phyloP scores from a whole-genome alignment of 1,284 basidiomycete genomes.

The Schizophyllum commune region DNA sequence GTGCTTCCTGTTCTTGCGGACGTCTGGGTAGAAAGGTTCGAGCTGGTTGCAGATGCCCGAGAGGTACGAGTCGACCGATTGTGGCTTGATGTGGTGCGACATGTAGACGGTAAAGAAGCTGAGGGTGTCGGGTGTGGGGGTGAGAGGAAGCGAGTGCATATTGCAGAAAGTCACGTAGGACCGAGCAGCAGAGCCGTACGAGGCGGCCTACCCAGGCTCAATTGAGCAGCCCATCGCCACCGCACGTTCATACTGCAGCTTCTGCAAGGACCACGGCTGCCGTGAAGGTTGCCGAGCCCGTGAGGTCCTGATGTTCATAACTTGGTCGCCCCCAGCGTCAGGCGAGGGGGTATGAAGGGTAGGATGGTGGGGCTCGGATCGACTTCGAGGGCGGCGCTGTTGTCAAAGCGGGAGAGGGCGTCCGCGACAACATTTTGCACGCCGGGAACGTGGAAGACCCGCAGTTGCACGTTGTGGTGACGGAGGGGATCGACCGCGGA shows the following conservation, averaged over 20 bases:
- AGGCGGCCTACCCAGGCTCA: conserved; percentile 17
- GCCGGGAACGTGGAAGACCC: conserved; percentile 3
- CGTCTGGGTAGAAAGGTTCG: conserved; percentile 27
- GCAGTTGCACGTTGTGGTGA: conserved; percentile 8
- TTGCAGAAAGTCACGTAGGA: conserved; percentile 31
- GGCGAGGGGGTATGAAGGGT: conserved; percentile 20
- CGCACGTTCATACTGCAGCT: conserved; percentile 22
- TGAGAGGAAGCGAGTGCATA: conserved; percentile 22
- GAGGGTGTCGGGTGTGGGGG: conserved; percentile 27
- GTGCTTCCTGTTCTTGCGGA: conserved; percentile 16
- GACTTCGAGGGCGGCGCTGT: conserved; percentile 3
- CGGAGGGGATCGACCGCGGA: conserved; percentile 21
- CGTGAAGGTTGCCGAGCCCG: conserved; percentile 19
- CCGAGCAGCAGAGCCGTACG: conserved; percentile 27
- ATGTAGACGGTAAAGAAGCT: conserved; percentile 30
- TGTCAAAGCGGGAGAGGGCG: conserved; percentile 4
- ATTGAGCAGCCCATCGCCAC: conserved; percentile 25
- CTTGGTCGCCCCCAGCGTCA: conserved; percentile 19
- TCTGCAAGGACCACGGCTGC: conserved; percentile 24
- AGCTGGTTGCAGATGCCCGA: conserved; percentile 32
- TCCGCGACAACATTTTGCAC: conserved; percentile 8
- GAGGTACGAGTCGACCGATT: conserved; percentile 30
- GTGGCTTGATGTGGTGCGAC: conserved; percentile 28
- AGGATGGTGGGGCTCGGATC: conserved; percentile 14
- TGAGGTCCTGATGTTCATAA: conserved; percentile 14